phyloP scores from a whole-genome alignment of 2,329 filamentous ascomycete species.

The Neocucurbitaria cava region DNA sequence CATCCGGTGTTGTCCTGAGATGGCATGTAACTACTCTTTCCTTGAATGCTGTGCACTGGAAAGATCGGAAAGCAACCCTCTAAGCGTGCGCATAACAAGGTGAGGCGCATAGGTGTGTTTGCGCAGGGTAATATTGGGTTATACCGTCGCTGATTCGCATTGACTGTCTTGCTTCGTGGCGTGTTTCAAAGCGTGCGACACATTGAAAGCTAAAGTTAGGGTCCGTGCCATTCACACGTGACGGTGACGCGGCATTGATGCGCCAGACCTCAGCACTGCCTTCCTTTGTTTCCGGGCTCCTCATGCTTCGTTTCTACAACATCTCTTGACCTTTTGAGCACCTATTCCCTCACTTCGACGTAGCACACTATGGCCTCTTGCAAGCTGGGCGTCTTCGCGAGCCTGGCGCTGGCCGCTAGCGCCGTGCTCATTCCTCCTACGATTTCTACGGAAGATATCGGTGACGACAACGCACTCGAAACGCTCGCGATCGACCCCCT shows the following conservation, averaged over 20 bases:
- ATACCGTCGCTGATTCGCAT: background rate
- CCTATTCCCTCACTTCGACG: slow-evolving; percentile 18
- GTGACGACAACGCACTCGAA: slow-evolving; percentile 40
- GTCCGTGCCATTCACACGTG: slow-evolving; percentile 11
- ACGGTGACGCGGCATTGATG: slow-evolving; percentile 24
- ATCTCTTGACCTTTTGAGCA: slow-evolving; percentile 14
- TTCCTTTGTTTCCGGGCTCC: slow-evolving; percentile 17
- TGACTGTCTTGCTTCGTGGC: slow-evolving; percentile 2
- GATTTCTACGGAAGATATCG: slow-evolving; percentile 35
- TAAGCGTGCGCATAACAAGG: background rate
- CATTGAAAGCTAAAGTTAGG: slow-evolving; percentile 9
- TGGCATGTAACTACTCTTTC: background rate
- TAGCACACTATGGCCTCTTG: slow-evolving; percentile 36
- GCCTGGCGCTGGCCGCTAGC: slow-evolving; percentile 46
- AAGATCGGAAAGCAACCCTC: background rate
- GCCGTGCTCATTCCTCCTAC: slow-evolving; percentile 46
- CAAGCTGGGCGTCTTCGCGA: slow-evolving; percentile 42
- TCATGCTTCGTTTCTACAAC: slow-evolving; percentile 17
- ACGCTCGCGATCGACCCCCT: slow-evolving; percentile 41
- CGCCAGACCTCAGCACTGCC: slow-evolving; percentile 17
- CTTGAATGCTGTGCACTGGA: background rate
- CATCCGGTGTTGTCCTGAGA: background rate
- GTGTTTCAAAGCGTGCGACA: slow-evolving; percentile 16
- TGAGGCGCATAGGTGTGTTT: background rate
- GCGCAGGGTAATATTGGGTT: background rate